These are phyloP conservation scores for Hymenoscyphus fructigenus DNA, from an alignment of 2,329 filamentous ascomycete genomes.

Conservation along the genomic window DNA sequence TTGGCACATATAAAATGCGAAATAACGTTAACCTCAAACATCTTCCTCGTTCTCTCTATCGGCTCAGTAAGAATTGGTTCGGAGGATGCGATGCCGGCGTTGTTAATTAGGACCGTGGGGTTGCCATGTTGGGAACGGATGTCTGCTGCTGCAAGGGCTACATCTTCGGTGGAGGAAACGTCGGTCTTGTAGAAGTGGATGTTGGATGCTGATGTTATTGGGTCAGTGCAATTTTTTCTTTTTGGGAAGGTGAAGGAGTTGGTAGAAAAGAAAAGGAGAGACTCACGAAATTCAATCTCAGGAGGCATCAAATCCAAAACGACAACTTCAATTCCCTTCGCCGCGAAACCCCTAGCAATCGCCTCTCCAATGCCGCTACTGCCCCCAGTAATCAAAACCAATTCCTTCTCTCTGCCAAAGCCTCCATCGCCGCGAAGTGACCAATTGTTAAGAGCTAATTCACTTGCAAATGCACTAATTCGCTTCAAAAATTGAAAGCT, in stretches of 20 bases:
- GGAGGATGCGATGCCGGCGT: slow-evolving; percentile 65
- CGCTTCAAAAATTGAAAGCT: slow-evolving; percentile 49
- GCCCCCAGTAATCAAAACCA: slow-evolving; percentile 73
- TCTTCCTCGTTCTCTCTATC: slow-evolving; percentile 61
- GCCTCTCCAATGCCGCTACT: slow-evolving; percentile 70
- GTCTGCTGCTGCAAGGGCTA: slow-evolving; percentile 50
- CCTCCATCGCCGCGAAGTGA: slow-evolving; percentile 41
- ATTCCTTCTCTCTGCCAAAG: slow-evolving; percentile 63
- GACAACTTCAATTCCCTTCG: slow-evolving; percentile 64
- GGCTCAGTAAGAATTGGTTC: slow-evolving; percentile 59
- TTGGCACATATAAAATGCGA: slow-evolving; percentile 66
- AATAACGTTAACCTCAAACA: slow-evolving; percentile 70
- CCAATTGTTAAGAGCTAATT: slow-evolving; percentile 49
- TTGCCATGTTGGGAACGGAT: slow-evolving; percentile 58
- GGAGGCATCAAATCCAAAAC: slow-evolving; percentile 71
- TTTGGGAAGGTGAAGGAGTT: neutral
- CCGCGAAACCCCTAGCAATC: slow-evolving; percentile 64
- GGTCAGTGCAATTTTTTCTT: neutral
- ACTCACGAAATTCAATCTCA: slow-evolving; percentile 55
- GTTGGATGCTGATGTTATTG: slow-evolving; percentile 37
- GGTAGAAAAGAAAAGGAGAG: neutral
- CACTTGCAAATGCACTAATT: slow-evolving; percentile 52
- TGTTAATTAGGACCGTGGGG: slow-evolving; percentile 71
- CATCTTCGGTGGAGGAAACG: slow-evolving; percentile 56
- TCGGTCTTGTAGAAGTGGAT: slow-evolving; percentile 72